Evolutionary conservation across 208 protist species (phyloP), one percentile per base, ranked within the genome.

Genomic region (Strigomonas culicis): DNA sequence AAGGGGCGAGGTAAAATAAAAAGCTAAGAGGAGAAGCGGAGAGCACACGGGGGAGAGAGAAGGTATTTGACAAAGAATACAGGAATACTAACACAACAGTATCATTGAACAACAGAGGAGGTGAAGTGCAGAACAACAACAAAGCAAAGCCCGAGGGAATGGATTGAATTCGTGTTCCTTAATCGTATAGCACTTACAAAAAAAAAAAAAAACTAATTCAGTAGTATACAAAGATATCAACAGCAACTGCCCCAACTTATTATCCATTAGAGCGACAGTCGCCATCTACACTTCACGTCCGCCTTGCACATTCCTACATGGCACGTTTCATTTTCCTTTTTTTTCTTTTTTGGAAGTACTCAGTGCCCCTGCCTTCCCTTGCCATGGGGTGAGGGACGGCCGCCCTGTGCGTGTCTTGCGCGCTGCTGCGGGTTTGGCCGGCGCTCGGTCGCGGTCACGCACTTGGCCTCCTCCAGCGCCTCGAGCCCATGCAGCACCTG

Each of bases 401-500:
- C 4, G 52, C 8, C 49, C 13, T 47, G 41, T 19, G 7, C 17
- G n/a, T 24, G 7, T 55, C 27, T 55, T 10, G 11, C 24, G n/a
- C 76, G 74, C 21, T 66, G 75, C 64, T 71, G 55, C 10, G 72
- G 68, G 39, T 78, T 82, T 10, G 19, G 47, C 19, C 75, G 70
- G 25, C 65, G 52, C 10, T 61, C 65, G 13, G 63, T 72, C 15
- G 70, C 61, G 11, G 75, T 44, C 28, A 84, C 74, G 57, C 67
- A 41, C n/a, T 75, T 49, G 22, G 68, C 66, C 47, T 80, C 72
- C 46, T 75, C 68, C 17, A 84, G 58, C 17, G 72, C 75, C 34
- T 86, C 68, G n/a, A 82, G 56, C 2, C 81, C 81, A 43, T 77
- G 72, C n/a, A 88, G 74, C 31, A 84, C 75, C 19, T 59, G 36